Evolutionary conservation across 306 rosid genomes (phyloP), one percentile per base, ranked within the genome.

Genomic region (Cucurbita maxima): DNA sequence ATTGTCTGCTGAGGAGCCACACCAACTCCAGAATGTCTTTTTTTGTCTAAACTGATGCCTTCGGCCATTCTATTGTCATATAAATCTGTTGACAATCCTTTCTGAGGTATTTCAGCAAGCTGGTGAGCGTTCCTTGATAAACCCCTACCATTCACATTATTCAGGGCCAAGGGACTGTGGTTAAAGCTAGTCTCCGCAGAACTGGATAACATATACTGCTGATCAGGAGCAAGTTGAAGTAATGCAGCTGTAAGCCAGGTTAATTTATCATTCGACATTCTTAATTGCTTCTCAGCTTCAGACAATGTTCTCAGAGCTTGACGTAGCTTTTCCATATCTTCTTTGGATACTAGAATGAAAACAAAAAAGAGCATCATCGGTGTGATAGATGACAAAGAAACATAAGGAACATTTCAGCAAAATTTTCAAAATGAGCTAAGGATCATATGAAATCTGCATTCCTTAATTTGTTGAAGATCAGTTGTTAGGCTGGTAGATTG

Each of bases 191-290:
- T 82, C 77, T 86, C 97, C 55, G 90, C 88, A 71, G 97, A 91
- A 80, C 88, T 85, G 67, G 96, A 96, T 84, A 95, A 68, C 89
- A 91, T 83, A 78, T 89, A 95, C 83, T 95, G 97, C 81, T 86
- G 96, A 77, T 95, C 99, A 43, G 97, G 99, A 73, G 97, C 99
- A 80, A 95, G 96, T 85, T 95, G 99, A 82, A 95, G 96, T 80
- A 95, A 84, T 3, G 99, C 96, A 79, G 97, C 97, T 43, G 99
- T 95, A 70, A 95, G 79, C 99, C 99, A 95, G 37, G 99, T 95
- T 63, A 89, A 78, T 82, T 89, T 91, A 82, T 95, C 99, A 81
- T 89, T 95, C 57, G 99, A 91, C 88, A 80, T 88, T 83, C 99
- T 85, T 80, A 95, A 78, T 79, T 95, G 99, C 82, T 95, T 95